Evolutionary conservation across 345 rosid genomes (phyloP), one percentile per base, ranked within the genome.

Genomic region (Kernera saxatilis): DNA sequence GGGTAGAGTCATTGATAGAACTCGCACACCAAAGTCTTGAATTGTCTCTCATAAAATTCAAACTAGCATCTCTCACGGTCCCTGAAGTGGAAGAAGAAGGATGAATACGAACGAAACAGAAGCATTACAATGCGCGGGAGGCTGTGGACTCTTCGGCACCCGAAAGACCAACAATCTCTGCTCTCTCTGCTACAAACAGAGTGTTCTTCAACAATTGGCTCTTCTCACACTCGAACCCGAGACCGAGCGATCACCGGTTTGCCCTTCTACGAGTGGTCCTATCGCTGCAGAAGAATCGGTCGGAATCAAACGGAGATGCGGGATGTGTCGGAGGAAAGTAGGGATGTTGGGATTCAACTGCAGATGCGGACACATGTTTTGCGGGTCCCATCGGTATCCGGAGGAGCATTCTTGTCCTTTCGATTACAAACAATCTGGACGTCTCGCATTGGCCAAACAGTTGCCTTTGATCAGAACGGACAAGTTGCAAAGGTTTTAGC

Each of bases 291-390:
- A 59, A 29, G 59, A 37, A 71, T 46, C 50, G 11, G 44, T n/a
- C 11, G 12, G 3, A n/a, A 23, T 36, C 4, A 55, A 71, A 62
- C 81, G 30, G 55, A 76, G 88, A 75, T 91, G 95, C 59, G 72
- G 43, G n/a, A 57, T 62, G 14, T 91, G 95, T 64, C 23, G 59
- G 18, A 91, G 74, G 81, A 81, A 85, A 29, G 85, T 91, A 35
- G 93, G 93, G 21, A 55, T 91, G 59, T 79, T 85, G 10, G 91
- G 91, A 45, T 91, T 88, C 44, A 79, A 61, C 33, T 88, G 95
- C 72, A 77, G 78, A 72, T 91, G 97, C 6, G 89, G 91, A 8
- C 64, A 77, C 77, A 71, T 79, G 55, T 91, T 82, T 75, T 91
- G 97, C 70, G 81, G 82, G 36, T 71, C 65, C 21, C 92, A 87